Conservation (phyloP, 2,329 filamentous ascomycete genomes). For the Stachybotrys elegans region DNA sequence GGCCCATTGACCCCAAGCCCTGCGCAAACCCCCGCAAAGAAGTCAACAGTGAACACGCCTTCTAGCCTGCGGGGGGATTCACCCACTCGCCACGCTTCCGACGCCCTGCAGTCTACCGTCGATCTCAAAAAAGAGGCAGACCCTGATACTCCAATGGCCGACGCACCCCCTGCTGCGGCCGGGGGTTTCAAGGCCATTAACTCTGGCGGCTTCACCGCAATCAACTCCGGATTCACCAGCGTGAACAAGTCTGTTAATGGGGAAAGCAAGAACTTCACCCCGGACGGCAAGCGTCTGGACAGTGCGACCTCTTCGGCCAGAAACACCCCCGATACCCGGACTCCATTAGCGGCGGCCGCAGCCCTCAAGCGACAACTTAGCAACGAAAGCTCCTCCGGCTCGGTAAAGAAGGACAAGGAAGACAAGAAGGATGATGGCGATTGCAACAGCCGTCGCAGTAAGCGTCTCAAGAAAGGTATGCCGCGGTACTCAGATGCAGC, state of each 20-base stretch:
- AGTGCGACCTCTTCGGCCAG: constrained; percentile 60
- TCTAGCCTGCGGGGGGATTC: constrained; percentile 59
- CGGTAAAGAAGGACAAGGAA: constrained; percentile 40
- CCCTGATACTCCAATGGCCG: constrained; percentile 42
- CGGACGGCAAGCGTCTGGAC: constrained; percentile 54
- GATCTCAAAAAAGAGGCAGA: constrained; percentile 41
- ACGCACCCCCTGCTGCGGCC: constrained; percentile 33
- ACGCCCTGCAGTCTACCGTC: constrained; percentile 45
- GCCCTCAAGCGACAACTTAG: constrained; percentile 75
- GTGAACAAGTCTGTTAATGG: constrained; percentile 50
- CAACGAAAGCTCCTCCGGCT: constrained; percentile 44
- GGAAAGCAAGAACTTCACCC: constrained; percentile 54
- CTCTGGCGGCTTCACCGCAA: constrained; percentile 60
- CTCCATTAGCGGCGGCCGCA: constrained; percentile 52
- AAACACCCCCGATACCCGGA: constrained; percentile 59
- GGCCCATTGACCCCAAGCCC: constrained; percentile 80
- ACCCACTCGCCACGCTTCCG: constrained; percentile 55
- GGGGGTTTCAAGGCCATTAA: constrained; percentile 42
- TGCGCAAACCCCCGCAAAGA: constrained; percentile 65
- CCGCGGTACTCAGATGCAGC: not conserved
- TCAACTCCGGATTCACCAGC: constrained; percentile 65
- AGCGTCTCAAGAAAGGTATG: constrained; percentile 72
- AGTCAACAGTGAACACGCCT: constrained; percentile 55
- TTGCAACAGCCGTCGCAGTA: constrained; percentile 73
- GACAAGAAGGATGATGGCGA: constrained; percentile 56